Percentiles rank a stretch among this genome's conserved stretches.
These are phyloP conservation scores for Nigrospora sphaerica DNA, from an alignment of 2,329 filamentous ascomycete genomes.

Conservation along the genomic window DNA sequence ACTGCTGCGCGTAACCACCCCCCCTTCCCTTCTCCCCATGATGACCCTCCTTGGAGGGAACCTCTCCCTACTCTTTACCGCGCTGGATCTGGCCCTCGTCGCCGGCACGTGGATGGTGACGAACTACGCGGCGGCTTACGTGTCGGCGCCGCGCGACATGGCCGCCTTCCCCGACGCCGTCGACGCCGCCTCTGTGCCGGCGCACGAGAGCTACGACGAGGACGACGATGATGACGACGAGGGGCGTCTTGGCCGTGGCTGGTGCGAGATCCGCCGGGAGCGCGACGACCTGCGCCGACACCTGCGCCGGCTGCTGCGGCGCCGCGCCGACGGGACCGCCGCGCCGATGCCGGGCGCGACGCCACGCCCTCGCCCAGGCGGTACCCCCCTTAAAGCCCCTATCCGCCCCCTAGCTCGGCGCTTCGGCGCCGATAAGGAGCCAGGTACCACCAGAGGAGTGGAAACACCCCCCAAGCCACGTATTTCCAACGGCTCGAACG, in stretches of 20 bases:
- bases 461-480: too few species aligned
- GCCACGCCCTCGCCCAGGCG: too few species aligned
- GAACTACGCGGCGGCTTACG: conserved; percentile 48
- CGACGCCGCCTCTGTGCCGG: conserved; percentile 50
- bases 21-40: too few species aligned
- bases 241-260: conserved; percentile 47
- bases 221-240: conserved; percentile 59
- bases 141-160: conserved; percentile 51
- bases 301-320: conserved; percentile 42
- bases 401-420: too few species aligned
- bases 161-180: conserved; percentile 50
- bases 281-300: conserved; percentile 57
- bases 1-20: too few species aligned
- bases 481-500: too few species aligned
- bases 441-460: too few species aligned
- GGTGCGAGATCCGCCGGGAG: conserved; percentile 55
- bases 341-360: conserved; percentile 33
- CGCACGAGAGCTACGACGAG: conserved; percentile 59
- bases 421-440: too few species aligned
- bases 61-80: conserved; percentile 50
- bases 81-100: conserved; percentile 47
- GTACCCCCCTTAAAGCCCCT: too few species aligned
- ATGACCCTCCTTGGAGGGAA: conserved; percentile 44
- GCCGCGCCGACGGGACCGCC: conserved; percentile 27
- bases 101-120: conserved; percentile 45